phyloP scores from a whole-genome alignment of 2,329 filamentous ascomycete genomes.

The Fusarium sp. region DNA sequence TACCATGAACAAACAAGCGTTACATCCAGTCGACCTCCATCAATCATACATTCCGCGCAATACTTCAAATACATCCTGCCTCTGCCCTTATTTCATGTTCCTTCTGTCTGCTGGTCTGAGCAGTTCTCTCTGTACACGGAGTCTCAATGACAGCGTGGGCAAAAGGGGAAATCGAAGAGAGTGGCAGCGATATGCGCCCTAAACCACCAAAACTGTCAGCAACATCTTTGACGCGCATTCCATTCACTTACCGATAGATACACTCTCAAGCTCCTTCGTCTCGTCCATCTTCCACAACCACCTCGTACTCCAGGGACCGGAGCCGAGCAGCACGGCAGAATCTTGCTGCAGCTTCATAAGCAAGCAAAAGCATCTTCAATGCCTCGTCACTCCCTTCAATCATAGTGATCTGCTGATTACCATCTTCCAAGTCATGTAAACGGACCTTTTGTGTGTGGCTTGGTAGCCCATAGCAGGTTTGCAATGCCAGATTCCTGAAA shows the following conservation, averaged over 20 bases:
- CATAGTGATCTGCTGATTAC: background rate
- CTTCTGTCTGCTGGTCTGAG: rapidly evolving
- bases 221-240: rapidly evolving
- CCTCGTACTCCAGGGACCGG: background rate
- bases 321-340: background rate
- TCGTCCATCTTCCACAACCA: background rate
- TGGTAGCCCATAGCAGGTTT: background rate
- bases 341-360: background rate
- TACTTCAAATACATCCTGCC: background rate
- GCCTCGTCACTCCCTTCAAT: background rate
- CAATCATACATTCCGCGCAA: background rate
- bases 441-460: background rate
- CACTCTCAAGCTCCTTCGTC: rapidly evolving
- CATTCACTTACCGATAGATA: rapidly evolving
- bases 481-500: background rate
- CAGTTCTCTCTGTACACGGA: background rate
- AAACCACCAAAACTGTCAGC: background rate
- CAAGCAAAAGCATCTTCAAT: background rate
- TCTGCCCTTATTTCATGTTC: rapidly evolving
- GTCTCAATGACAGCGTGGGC: background rate
- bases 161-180: rapidly evolving
- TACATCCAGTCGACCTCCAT: background rate
- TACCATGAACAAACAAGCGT: no score
- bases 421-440: background rate
- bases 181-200: background rate